Evolutionary conservation across 2,329 filamentous ascomycete species (phyloP).

Genomic region (Lecanicillium sp.): DNA sequence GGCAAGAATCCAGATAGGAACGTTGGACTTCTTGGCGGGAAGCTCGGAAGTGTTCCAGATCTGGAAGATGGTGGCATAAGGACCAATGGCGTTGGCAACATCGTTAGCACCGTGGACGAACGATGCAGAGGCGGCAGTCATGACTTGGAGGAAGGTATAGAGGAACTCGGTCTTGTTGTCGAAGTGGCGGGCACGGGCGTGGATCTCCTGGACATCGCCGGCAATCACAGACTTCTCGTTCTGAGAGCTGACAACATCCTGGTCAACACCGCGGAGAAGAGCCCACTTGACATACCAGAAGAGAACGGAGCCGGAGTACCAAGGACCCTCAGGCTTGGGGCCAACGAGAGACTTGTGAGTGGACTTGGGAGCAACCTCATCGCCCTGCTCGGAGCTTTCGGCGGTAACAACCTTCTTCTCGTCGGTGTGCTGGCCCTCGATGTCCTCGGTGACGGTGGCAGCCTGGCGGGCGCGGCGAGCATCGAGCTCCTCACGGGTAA

Average conservation of each 20-base stretch:
- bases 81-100: constrained; percentile 55
- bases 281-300: constrained; percentile 37
- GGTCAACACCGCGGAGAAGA: constrained; percentile 39
- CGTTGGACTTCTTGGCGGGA: constrained; percentile 32
- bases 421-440: constrained; percentile 15
- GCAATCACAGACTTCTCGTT: constrained; percentile 34
- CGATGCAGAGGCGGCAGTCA: constrained; percentile 54
- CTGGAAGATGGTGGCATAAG: constrained; percentile 54
- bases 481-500: constrained; percentile 45
- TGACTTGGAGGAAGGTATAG: constrained; percentile 52
- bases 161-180: constrained; percentile 55
- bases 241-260: constrained; percentile 31
- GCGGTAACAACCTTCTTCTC: constrained; percentile 19
- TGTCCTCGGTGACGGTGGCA: constrained; percentile 12
- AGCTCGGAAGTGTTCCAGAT: constrained; percentile 47
- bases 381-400: constrained; percentile 22
- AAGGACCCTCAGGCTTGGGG: constrained; percentile 32
- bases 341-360: constrained; percentile 26
- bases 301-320: constrained; percentile 33
- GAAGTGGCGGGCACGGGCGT: constrained; percentile 50
- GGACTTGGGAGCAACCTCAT: constrained; percentile 24
- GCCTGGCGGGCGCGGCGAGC: constrained; percentile 24
- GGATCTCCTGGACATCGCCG: constrained; percentile 45
- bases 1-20: constrained; percentile 53
- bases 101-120: constrained; percentile 63